Base-by-base conservation (phyloP, 768 basidiomycete species). In the Pulveroboletus sp. region DNA sequence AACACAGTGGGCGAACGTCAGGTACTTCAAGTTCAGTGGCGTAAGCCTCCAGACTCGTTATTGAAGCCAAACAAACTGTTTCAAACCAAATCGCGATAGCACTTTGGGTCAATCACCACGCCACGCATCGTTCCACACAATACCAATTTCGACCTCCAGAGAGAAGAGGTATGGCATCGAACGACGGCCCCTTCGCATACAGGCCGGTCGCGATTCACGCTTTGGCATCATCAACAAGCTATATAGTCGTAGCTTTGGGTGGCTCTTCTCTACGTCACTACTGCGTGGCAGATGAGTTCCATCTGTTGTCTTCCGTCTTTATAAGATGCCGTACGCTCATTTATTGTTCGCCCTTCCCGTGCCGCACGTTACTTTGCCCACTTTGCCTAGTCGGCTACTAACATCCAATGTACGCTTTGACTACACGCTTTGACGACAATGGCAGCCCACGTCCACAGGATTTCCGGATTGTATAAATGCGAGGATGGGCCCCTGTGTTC, bases 361-460 rank as follows among this genome's bases (percentile, higher is more conserved):
- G 12, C 4, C 11, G n/a, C 8, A 10, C n/a, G 24, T 16, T 27
- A 12, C 40, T n/a, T 14, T 40, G 39, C 22, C 14, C 23, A 23
- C 39, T 41, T 26, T 41, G 24, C 24, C 12, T 26, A 16, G 40
- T 26, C 17, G 40, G 22, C 26, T 26, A 41, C 40, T 27, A 16
- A 16, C 13, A 32, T 5, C 14, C n/a, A 10, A 24, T 17, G 10
- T 9, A n/a, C n/a, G n/a, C n/a, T n/a, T n/a, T n/a, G n/a, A n/a
- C n/a, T n/a, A n/a, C n/a, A 41, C 40, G 40, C 40, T 41, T 41
- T 41, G 40, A 41, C 40, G 24, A 41, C 40, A 41, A 41, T 41
- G 40, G 10, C 6, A 16, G 40, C 27, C 24, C 40, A 41, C 24
- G 27, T 17, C 40, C n/a, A 27, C 40, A 41, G 20, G 40, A 41